Evolutionary conservation across 2,329 filamentous ascomycete genomes (phyloP).

Genomic region (Ophiostoma sp.): DNA sequence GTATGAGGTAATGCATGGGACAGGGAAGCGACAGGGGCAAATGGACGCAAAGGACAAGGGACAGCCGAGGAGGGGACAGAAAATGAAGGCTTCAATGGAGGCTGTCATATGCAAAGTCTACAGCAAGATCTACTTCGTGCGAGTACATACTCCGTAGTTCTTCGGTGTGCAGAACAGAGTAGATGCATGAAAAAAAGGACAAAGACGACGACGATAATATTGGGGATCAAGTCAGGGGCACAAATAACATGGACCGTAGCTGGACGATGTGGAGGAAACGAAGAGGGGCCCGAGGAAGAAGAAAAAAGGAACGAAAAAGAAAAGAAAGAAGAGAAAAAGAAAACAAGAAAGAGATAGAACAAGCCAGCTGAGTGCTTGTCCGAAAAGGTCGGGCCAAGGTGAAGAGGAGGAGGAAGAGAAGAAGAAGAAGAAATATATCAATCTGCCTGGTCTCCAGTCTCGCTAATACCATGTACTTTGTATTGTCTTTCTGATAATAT

Average conservation of each 20-base stretch:
- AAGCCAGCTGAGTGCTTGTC: slow-evolving; percentile 8
- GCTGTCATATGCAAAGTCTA: not conserved
- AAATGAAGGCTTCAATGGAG: not conserved
- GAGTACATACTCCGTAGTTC: no score
- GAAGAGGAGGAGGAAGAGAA: not conserved
- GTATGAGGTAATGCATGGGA: slow-evolving; percentile 5
- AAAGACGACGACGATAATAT: not conserved
- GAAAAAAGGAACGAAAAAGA: not conserved
- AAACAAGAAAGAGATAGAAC: not conserved
- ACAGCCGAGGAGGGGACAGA: not conserved
- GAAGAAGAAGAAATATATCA: no score
- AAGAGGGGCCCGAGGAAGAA: not conserved
- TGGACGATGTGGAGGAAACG: not conserved
- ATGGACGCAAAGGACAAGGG: not conserved
- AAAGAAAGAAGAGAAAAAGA: not conserved
- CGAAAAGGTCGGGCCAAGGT: not conserved
- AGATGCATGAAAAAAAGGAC: no score
- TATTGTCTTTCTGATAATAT: not conserved
- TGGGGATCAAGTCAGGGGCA: slow-evolving; percentile 2
- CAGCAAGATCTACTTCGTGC: no score
- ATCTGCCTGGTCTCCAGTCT: no score
- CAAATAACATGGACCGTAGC: not conserved
- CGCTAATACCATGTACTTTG: no score
- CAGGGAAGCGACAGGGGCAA: not conserved
- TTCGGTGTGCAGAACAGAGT: not conserved